Evolutionary conservation across 371 early-diverging fungal species (phyloP), one percentile per base, ranked within the genome.

Genomic region (Mortierella sp.): DNA sequence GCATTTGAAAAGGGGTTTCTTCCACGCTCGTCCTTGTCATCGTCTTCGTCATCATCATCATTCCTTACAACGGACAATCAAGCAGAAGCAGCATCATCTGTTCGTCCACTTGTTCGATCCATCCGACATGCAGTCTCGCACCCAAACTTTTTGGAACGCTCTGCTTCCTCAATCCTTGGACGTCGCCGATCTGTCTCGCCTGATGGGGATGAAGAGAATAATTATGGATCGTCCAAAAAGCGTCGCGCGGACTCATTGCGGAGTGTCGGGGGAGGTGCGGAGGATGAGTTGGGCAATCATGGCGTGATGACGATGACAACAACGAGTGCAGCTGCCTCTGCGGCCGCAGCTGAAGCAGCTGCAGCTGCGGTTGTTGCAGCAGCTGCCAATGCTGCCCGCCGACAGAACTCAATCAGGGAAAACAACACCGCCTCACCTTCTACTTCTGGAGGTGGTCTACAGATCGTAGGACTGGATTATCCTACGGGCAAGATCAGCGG

Each of bases 181-280:
- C 28, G 50, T 50, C 76, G 76, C 27, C 60, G 76, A 9, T 75
- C 76, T 3, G 60, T 24, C 0, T 68, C 76, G 0, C 76, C 76
- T 0, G 64, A 64, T 34, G 56, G 41, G 21, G 47, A 1, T 23
- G 55, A 23, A 12, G 23, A 54, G 0, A 27, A 54, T 17, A 23
- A 26, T 2, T 54, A 53, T 12, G 76, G 76, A 2, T 52, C 76
- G 1, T 64, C 64, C 61, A 75, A 75, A 65, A 75, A 75, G 47
- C 60, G 70, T 23, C 70, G 76, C 4, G 69, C 76, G 1, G 69
- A 69, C 27, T 70, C 70, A 4, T 9, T 57, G 21, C 49, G 48
- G 7, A 49, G 56, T 14, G 21, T 24, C 0, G 12, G 47, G 21
- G 56, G 51, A n/a, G n/a, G n/a, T n/a, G n/a, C n/a, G n/a, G n/a